Conservation (phyloP, 805 yeast species). For the Zygosaccharomyces kombuchaensis region DNA sequence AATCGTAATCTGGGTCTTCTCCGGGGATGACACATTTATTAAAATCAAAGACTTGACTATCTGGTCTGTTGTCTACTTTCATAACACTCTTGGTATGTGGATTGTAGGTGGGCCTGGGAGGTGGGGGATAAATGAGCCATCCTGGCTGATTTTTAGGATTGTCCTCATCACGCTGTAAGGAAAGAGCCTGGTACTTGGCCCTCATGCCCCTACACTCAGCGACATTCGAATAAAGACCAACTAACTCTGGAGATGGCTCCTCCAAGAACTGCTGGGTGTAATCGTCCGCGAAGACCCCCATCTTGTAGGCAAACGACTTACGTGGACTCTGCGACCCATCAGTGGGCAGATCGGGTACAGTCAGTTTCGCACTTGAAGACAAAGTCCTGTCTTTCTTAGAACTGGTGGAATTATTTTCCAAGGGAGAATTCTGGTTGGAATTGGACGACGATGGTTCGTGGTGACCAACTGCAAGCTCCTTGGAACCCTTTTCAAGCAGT, state of each 20-base stretch:
- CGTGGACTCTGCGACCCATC: neutral
- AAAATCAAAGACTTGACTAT: constrained; percentile 41
- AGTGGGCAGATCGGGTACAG: constrained; percentile 25
- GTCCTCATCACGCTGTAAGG: constrained; percentile 66
- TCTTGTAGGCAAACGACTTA: constrained; percentile 35
- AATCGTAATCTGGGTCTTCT: constrained; percentile 50
- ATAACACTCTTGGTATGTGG: constrained; percentile 51
- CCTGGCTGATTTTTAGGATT: constrained; percentile 76
- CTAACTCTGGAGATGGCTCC: constrained; percentile 62
- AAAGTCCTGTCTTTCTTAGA: constrained; percentile 15
- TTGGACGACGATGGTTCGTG: constrained; percentile 11
- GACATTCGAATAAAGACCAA: constrained; percentile 59
- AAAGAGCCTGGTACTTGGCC: constrained; percentile 64
- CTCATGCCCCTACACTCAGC: constrained; percentile 67
- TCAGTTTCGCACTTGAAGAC: constrained; percentile 26
- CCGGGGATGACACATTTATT: constrained; percentile 42
- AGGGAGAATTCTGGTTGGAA: constrained; percentile 17
- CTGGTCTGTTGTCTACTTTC: constrained; percentile 38
- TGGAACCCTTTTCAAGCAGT: constrained; percentile 30
- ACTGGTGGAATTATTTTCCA: constrained; percentile 2
- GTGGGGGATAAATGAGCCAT: constrained; percentile 88
- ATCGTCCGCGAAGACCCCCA: constrained; percentile 44
- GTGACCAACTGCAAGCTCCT: constrained; percentile 28
- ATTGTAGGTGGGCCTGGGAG: constrained; percentile 89
- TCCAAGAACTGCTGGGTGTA: constrained; percentile 51